Evolutionary conservation across 2,329 filamentous ascomycete genomes (phyloP).

Genomic region (Pestalotiopsis sp.): DNA sequence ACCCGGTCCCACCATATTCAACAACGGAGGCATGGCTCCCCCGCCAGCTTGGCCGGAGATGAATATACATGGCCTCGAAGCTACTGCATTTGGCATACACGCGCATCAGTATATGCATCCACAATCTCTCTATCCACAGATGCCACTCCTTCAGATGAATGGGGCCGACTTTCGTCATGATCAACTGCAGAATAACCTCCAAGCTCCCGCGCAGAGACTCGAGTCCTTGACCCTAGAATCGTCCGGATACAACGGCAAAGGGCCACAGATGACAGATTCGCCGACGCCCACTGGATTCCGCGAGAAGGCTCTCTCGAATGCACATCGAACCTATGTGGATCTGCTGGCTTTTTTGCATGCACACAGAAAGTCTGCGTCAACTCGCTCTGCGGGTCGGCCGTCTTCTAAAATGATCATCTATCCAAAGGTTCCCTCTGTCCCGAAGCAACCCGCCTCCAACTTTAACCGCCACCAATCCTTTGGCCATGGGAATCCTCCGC

Average conservation of each 20-base stretch:
- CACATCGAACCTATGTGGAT: constrained; percentile 74
- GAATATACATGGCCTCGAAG: constrained; percentile 34
- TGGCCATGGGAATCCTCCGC: constrained; percentile 13
- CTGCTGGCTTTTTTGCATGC: constrained; percentile 68
- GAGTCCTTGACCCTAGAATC: constrained; percentile 36
- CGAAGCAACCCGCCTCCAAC: constrained; percentile 19
- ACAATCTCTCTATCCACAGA: constrained; percentile 18
- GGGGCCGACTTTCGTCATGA: constrained; percentile 42
- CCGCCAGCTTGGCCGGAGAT: constrained; percentile 41
- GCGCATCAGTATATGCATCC: constrained; percentile 38
- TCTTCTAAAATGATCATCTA: constrained; percentile 57
- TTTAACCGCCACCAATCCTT: constrained; percentile 22
- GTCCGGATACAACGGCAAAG: constrained; percentile 23
- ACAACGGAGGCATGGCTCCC: constrained; percentile 40
- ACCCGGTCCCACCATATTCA: constrained; percentile 42
- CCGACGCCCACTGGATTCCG: constrained; percentile 54
- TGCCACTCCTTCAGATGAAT: constrained; percentile 30
- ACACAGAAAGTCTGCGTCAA: constrained; percentile 51
- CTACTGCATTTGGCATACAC: constrained; percentile 33
- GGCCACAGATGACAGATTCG: constrained; percentile 23
- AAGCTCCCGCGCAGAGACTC: constrained; percentile 33
- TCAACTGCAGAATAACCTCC: constrained; percentile 21
- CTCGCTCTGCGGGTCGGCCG: constrained; percentile 39
- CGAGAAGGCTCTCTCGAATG: constrained; percentile 69
- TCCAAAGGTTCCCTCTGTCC: constrained; percentile 51